Evolutionary conservation across 2,329 filamentous ascomycete genomes (phyloP).

Genomic region (Penicillium sp.): DNA sequence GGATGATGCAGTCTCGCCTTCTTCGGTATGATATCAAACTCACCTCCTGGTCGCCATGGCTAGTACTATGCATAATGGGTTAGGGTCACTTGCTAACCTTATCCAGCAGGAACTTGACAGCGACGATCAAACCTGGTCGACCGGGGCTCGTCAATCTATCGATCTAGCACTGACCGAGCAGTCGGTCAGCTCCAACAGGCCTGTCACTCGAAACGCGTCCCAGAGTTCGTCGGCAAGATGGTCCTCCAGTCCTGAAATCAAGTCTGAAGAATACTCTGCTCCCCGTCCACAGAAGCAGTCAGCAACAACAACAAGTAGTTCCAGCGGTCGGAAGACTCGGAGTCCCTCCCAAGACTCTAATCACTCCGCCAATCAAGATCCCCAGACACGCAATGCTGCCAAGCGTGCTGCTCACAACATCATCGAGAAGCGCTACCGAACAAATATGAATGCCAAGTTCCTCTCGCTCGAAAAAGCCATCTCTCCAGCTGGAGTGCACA

Average conservation of each 20-base stretch:
- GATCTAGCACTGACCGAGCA: slow-evolving; percentile 19
- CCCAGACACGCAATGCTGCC: slow-evolving; percentile 38
- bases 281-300: slow-evolving; percentile 18
- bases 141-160: slow-evolving; percentile 24
- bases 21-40: slow-evolving; percentile 22
- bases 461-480: slow-evolving; percentile 45
- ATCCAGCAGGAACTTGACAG: slow-evolving; percentile 37
- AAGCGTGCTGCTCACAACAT: slow-evolving; percentile 48
- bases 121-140: slow-evolving; percentile 39
- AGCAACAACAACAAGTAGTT: too few relatives aligned
- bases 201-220: slow-evolving; percentile 11
- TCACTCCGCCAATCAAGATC: slow-evolving; percentile 24
- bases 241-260: slow-evolving; percentile 36
- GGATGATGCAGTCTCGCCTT: slow-evolving; percentile 36
- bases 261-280: slow-evolving; percentile 27
- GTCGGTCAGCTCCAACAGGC: slow-evolving; percentile 3
- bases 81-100: slow-evolving; percentile 1
- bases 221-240: slow-evolving; percentile 23
- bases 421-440: slow-evolving; percentile 48
- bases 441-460: slow-evolving; percentile 50
- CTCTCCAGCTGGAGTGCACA: slow-evolving; percentile 29
- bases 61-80: neutral
- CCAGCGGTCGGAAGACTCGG: slow-evolving; percentile 28
- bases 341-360: slow-evolving; percentile 33
- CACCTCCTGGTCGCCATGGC: too few relatives aligned